Evolutionary conservation across 1,139 yeast genomes (phyloP).

Genomic region (Tardiomyces blankii): DNA sequence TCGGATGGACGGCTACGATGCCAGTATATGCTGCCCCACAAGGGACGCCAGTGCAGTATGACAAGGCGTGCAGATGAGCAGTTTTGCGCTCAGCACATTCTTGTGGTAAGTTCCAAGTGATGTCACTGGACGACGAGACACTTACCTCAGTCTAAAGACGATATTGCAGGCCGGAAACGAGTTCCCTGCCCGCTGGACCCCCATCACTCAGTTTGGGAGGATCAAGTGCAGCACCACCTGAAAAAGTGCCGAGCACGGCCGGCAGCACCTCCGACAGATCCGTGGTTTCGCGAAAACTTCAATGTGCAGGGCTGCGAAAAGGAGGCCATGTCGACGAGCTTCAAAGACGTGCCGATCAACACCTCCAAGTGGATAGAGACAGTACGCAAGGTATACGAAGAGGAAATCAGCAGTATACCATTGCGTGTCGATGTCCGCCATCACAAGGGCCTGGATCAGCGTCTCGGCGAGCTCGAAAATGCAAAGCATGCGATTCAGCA

Average conservation of each 20-base stretch:
- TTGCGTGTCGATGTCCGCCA: conserved; percentile 9
- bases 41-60: conserved; percentile 51
- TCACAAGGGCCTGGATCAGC: conserved; percentile 24
- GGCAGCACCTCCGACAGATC: conserved; percentile 22
- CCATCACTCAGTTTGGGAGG: conserved; percentile 59
- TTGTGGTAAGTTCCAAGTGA: conserved; percentile 1
- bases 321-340: not conserved
- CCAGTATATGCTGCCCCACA: conserved; percentile 32
- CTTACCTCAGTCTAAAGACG: conserved; percentile 4
- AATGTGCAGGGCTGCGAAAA: conserved; percentile 22
- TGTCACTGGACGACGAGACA: no score
- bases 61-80: conserved; percentile 39
- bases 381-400: conserved; percentile 19
- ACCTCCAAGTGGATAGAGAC: conserved; percentile 27
- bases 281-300: conserved; percentile 35
- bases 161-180: conserved; percentile 31
- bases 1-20: conserved; percentile 28
- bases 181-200: conserved; percentile 73
- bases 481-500: conserved; percentile 78
- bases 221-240: conserved; percentile 45
- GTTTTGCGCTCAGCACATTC: conserved; percentile 54
- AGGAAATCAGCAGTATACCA: conserved; percentile 7
- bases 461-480: conserved; percentile 41
- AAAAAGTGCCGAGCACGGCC: conserved; percentile 46
- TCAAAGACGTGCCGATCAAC: conserved; percentile 2